phyloP scores from a whole-genome alignment of 768 basidiomycete species.

The Leccinum variicolor region DNA sequence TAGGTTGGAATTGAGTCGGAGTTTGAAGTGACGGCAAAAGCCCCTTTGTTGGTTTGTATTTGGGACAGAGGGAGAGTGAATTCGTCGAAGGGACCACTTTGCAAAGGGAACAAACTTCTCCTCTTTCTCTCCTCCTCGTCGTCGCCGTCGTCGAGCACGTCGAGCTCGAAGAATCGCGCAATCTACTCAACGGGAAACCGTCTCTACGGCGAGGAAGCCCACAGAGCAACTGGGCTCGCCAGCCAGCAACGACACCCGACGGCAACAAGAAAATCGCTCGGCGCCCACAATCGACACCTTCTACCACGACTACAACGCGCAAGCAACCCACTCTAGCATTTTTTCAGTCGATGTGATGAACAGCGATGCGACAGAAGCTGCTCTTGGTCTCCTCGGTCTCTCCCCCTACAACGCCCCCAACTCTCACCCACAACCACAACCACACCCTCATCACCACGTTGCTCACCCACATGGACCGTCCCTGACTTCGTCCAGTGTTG shows the following conservation, averaged over 20 bases:
- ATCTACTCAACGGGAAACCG: not conserved
- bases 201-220: conserved; percentile 5
- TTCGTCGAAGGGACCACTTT: conserved; percentile 10
- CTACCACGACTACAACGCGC: conserved; percentile 7
- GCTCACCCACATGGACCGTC: conserved; percentile 24
- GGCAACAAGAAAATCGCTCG: conserved; percentile 16
- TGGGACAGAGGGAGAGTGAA: conserved; percentile 20
- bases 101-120: conserved; percentile 17
- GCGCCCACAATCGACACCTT: conserved; percentile 12
- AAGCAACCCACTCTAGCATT: conserved; percentile 3
- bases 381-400: conserved; percentile 54
- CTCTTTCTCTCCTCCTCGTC: conserved; percentile 2
- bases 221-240: not conserved
- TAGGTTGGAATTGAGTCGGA: conserved; percentile 15
- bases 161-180: conserved; percentile 11
- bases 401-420: conserved; percentile 35
- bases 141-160: conserved; percentile 14
- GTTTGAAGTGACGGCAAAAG: conserved; percentile 14
- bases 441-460: conserved; percentile 25
- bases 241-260: conserved; percentile 2
- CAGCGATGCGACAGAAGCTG: conserved; percentile 58
- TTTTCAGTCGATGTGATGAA: conserved; percentile 33
- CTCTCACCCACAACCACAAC: conserved; percentile 25
- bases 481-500: conserved; percentile 22
- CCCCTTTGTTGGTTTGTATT: conserved; percentile 30